Base-by-base conservation (phyloP, 345 rosid species). In the Ceriops decandra region DNA sequence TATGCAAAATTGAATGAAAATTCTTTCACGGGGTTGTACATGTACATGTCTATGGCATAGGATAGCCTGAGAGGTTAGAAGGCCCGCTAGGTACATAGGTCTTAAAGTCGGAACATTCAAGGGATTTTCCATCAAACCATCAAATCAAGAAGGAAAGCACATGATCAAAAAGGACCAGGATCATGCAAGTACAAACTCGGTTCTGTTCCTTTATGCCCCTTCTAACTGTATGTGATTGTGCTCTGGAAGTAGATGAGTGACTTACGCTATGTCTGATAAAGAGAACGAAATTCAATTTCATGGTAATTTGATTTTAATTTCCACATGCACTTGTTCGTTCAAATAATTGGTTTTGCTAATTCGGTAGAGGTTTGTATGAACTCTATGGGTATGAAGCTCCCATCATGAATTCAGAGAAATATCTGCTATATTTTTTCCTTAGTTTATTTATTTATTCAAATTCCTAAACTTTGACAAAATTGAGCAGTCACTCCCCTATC, bases 101-200 rank as follows among this genome's bases (percentile, higher is more conserved):
- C 49, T 42, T 42, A 42, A 46, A 60, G 64, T 32, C 67, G 72
- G 79, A 78, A 82, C 73, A 72, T 82, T 82, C 83, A 78, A 80
- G 75, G 73, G 69, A 8, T 30, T 66, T 60, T 74, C 63, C 51
- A 66, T 52, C 53, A 26, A 60, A 74, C 60, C 77, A 71, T 62
- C 68, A 46, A 56, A 71, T 73, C 52, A 62, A 68, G 38, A 64
- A 70, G 59, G 36, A 58, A 57, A 10, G 33, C 64, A 27, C 59
- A 24, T 56, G 49, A 24, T 56, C 42, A 7, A 54, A 54, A 28
- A 49, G 1, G 28, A 3, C 57, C 26, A 60, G 52, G 57, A 59
- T 69, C 46, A 59, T 65, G 79, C 57, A 60, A 58, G 72, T 72
- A 58, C 68, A 76, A 57, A 52, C 71, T 73, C 71, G 69, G 80